phyloP scores from a whole-genome alignment of 208 protist species.

The Herpetomonas samuelpessoai region DNA sequence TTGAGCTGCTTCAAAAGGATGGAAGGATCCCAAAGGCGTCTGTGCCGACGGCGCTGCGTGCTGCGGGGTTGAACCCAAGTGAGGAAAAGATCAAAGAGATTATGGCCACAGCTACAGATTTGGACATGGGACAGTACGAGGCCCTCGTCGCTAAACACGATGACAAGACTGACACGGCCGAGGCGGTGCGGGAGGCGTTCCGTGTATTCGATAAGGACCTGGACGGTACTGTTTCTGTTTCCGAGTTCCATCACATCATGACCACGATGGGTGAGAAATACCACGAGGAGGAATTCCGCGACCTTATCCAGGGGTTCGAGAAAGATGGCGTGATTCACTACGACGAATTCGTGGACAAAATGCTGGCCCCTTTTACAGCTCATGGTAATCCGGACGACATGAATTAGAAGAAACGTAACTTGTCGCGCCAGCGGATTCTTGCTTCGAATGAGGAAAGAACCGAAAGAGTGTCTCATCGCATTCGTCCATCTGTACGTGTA shows the following conservation, averaged over 20 bases:
- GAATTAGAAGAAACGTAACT: conserved; percentile 11
- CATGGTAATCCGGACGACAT: conserved; percentile 57
- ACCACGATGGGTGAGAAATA: conserved; percentile 97
- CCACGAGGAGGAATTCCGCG: conserved; percentile 92
- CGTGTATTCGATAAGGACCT: conserved; percentile 96
- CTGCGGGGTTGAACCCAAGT: conserved; percentile 90
- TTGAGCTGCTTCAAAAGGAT: conserved; percentile 89
- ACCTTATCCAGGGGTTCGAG: conserved; percentile 91
- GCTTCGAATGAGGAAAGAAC: too few relatives aligned
- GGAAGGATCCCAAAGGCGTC: conserved; percentile 85
- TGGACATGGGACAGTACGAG: conserved; percentile 85
- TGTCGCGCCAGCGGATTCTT: neutral
- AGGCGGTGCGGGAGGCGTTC: conserved; percentile 96
- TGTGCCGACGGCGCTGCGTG: conserved; percentile 80
- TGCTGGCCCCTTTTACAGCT: conserved; percentile 89
- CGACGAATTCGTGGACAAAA: conserved; percentile 86
- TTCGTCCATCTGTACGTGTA: too few relatives aligned
- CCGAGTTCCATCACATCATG: conserved; percentile 97
- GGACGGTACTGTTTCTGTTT: conserved; percentile 93
- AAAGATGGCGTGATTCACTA: conserved; percentile 90
- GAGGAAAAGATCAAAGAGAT: conserved; percentile 91
- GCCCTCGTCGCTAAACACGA: conserved; percentile 82
- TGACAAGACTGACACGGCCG: conserved; percentile 89
- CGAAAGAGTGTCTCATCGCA: too few relatives aligned
- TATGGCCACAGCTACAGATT: conserved; percentile 64